phyloP scores from a whole-genome alignment of 306 rosid species.

The Hippophae gyantsensis region DNA sequence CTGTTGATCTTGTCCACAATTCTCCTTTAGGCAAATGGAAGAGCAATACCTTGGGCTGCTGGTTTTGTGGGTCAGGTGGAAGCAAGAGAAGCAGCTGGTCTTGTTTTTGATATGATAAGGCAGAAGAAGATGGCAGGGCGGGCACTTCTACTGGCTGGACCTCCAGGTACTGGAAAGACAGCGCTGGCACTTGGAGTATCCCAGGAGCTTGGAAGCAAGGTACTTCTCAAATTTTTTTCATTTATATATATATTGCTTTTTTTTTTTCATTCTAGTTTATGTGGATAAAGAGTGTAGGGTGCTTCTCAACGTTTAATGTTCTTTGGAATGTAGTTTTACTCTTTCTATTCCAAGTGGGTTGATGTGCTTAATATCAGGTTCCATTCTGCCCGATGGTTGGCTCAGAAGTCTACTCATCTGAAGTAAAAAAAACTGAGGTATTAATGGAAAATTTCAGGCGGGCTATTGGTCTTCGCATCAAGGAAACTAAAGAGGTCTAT shows the following conservation, averaged over 20 bases:
- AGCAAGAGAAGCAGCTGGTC: conserved; percentile 91
- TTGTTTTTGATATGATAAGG: conserved; percentile 86
- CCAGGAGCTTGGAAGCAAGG: conserved; percentile 99
- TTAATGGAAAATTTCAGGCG: conserved; percentile 88
- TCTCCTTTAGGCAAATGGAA: conserved; percentile 52
- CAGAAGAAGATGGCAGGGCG: conserved; percentile 98
- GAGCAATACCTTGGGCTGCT: conserved; percentile 65
- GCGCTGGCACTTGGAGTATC: conserved; percentile 89
- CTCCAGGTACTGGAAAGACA: conserved; percentile 96
- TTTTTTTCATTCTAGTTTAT: too few species aligned
- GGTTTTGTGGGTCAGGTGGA: conserved; percentile 95
- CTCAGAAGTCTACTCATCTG: conserved; percentile 89
- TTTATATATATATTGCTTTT: neutral
- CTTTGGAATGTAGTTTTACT: neutral
- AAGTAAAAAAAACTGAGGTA: conserved; percentile 94
- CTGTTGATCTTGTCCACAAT: neutral
- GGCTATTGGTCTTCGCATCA: conserved; percentile 85
- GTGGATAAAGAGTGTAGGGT: too few species aligned
- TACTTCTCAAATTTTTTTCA: conserved; percentile 13
- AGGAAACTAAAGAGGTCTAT: conserved; percentile 94
- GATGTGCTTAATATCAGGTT: conserved; percentile 31
- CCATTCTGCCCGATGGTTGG: conserved; percentile 99
- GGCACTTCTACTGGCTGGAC: conserved; percentile 94
- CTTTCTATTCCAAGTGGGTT: conserved; percentile 2
- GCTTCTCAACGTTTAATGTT: too few species aligned